phyloP scores from a whole-genome alignment of 1,284 basidiomycete species.

The Mycena citricolor region DNA sequence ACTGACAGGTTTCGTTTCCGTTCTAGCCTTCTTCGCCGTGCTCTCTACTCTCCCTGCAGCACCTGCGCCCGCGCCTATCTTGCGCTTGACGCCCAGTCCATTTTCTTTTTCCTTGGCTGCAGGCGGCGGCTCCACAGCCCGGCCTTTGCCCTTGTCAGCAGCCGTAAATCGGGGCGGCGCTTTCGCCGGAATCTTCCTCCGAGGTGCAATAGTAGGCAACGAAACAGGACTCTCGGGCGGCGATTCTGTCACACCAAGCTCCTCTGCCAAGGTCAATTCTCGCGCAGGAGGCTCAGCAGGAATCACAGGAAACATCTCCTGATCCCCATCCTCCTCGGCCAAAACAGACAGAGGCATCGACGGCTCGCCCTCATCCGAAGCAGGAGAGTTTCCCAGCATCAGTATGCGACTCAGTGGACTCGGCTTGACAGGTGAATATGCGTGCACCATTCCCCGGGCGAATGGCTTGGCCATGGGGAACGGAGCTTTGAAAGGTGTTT shows the following conservation, averaged over 20 bases:
- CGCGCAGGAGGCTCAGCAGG: constrained; percentile 1
- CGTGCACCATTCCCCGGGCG: constrained; percentile 67
- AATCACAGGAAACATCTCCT: constrained; percentile 27
- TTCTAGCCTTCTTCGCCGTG: constrained; percentile 7
- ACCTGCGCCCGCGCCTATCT: constrained; percentile 9
- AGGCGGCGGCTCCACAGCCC: constrained; percentile 3
- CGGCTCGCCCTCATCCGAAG: constrained; percentile 30
- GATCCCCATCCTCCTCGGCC: constrained; percentile 35
- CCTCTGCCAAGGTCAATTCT: constrained; percentile 32
- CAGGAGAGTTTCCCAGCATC: constrained; percentile 63
- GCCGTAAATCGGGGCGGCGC: constrained; percentile 16
- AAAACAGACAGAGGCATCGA: constrained; percentile 30
- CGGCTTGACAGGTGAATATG: constrained; percentile 74
- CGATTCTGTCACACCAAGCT: constrained; percentile 20
- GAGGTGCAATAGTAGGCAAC: not conserved
- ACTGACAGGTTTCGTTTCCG: not conserved
- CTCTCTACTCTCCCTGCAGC: constrained; percentile 7
- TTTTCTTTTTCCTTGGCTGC: constrained; percentile 19
- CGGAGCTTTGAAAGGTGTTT: constrained; percentile 29
- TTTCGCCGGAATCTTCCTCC: constrained; percentile 1
- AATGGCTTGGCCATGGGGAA: constrained; percentile 72
- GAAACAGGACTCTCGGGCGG: constrained; percentile 20
- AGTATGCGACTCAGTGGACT: constrained; percentile 75
- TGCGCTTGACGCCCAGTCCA: constrained; percentile 4
- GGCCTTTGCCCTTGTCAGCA: constrained; percentile 21